These are phyloP conservation scores for Xylariales sp. DNA, from an alignment of 2,329 filamentous ascomycete genomes.

Conservation along the genomic window DNA sequence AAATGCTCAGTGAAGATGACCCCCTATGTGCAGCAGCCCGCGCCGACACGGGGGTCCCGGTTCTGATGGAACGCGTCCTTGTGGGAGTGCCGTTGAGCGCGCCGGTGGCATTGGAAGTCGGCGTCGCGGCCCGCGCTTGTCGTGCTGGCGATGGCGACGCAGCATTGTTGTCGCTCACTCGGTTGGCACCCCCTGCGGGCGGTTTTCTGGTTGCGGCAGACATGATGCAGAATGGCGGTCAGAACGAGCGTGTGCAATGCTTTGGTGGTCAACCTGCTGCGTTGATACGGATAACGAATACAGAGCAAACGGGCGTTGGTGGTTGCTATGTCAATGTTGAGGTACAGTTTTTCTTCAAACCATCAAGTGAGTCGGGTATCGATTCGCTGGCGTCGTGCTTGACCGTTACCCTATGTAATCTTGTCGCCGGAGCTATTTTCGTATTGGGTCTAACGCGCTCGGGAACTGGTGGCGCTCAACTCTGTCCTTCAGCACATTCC, in stretches of 20 bases:
- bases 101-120: conserved; percentile 39
- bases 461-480: too few relatives aligned
- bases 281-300: neutral
- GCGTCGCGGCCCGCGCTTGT: conserved; percentile 43
- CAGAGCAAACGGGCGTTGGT: neutral
- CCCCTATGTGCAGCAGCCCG: conserved; percentile 62
- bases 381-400: too few relatives aligned
- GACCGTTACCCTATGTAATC: too few relatives aligned
- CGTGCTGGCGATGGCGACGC: conserved; percentile 36
- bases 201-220: conserved; percentile 50
- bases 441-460: too few relatives aligned
- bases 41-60: conserved; percentile 64
- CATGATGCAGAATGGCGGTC: conserved; percentile 32
- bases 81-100: conserved; percentile 29
- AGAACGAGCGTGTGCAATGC: conserved; percentile 9
- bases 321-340: neutral
- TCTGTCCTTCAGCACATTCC: too few relatives aligned
- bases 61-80: conserved; percentile 62
- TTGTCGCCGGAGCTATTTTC: too few relatives aligned
- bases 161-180: conserved; percentile 31
- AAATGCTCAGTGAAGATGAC: conserved; percentile 38
- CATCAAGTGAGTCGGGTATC: neutral
- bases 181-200: conserved; percentile 41
- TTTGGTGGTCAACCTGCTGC: neutral
- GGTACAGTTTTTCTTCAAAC: neutral